phyloP scores from a whole-genome alignment of 2,329 filamentous ascomycete genomes.

The Zymoseptoria passerinii region DNA sequence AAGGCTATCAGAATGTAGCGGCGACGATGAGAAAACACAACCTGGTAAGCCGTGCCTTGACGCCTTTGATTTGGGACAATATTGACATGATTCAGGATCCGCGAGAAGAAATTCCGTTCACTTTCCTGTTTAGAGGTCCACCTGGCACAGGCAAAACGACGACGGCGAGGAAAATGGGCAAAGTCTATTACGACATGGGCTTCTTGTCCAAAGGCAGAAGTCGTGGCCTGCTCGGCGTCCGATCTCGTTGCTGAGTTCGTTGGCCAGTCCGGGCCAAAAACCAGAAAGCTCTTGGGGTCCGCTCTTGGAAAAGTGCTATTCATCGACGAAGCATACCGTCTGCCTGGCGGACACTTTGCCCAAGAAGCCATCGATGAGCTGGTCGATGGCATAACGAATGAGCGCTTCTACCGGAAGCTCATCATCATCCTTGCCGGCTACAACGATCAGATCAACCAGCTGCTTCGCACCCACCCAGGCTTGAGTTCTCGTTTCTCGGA shows the following conservation, averaged over 20 bases:
- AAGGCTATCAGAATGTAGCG: constrained; percentile 48
- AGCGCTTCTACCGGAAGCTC: constrained; percentile 50
- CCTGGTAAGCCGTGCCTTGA: constrained; percentile 23
- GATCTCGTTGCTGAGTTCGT: constrained; percentile 62
- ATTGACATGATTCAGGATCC: constrained; percentile 36
- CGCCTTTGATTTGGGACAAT: not conserved
- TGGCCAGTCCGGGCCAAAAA: constrained; percentile 62
- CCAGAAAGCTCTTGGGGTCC: constrained; percentile 50
- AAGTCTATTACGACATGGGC: constrained; percentile 67
- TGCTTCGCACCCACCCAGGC: constrained; percentile 55
- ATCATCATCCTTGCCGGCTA: constrained; percentile 65
- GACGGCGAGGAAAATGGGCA: constrained; percentile 64
- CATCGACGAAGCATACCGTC: constrained; percentile 64
- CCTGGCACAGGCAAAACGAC: constrained; percentile 67
- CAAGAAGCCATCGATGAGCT: constrained; percentile 47
- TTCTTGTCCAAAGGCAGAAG: constrained; percentile 52
- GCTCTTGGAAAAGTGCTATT: constrained; percentile 60
- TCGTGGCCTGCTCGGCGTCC: constrained; percentile 58
- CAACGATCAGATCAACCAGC: constrained; percentile 54
- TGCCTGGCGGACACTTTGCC: constrained; percentile 50
- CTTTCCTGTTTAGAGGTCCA: constrained; percentile 59
- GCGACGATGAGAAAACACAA: constrained; percentile 43
- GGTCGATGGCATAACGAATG: constrained; percentile 48
- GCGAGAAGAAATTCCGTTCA: constrained; percentile 53
- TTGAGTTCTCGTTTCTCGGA: constrained; percentile 59